Percentiles rank a stretch among this genome's conserved stretches.
Conservation (phyloP, 2,329 filamentous ascomycete species). For the Paraphoma chrysanthemicola region DNA sequence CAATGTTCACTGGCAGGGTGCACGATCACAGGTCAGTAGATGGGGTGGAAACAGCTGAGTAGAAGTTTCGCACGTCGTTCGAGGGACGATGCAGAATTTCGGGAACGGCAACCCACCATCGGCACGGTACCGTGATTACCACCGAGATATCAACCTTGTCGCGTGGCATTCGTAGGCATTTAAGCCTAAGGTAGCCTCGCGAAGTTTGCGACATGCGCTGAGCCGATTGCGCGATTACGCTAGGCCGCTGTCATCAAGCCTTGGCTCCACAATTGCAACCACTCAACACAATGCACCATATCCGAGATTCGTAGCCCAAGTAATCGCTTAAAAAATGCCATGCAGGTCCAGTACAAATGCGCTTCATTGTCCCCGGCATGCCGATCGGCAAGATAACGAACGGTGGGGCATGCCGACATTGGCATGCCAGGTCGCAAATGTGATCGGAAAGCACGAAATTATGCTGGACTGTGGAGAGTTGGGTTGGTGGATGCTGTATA, state of each 20-base stretch:
- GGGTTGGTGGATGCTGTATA: not conserved
- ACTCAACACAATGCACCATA: conserved; percentile 4
- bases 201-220: conserved; percentile 27
- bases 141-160: not conserved
- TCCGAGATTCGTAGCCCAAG: not conserved
- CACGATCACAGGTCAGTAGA: not conserved
- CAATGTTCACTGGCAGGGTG: too few species aligned
- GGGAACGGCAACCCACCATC: not conserved
- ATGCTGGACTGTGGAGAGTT: not conserved
- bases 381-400: conserved; percentile 17
- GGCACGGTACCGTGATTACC: not conserved
- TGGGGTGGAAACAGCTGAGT: not conserved
- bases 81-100: not conserved
- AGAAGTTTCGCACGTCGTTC: not conserved
- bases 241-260: conserved; percentile 10
- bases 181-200: not conserved
- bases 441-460: conserved; percentile 1
- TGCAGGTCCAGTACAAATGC: conserved; percentile 1
- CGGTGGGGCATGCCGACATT: conserved; percentile 14
- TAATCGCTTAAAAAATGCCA: not conserved
- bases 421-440: conserved; percentile 3
- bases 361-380: conserved; percentile 8
- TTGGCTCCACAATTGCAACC: conserved; percentile 14
- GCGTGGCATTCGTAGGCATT: conserved; percentile 1
- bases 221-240: conserved; percentile 26